Evolutionary conservation across 2,329 filamentous ascomycete genomes (phyloP), one percentile per base, ranked within the genome.

Genomic region (Aspergillus aculeatus): DNA sequence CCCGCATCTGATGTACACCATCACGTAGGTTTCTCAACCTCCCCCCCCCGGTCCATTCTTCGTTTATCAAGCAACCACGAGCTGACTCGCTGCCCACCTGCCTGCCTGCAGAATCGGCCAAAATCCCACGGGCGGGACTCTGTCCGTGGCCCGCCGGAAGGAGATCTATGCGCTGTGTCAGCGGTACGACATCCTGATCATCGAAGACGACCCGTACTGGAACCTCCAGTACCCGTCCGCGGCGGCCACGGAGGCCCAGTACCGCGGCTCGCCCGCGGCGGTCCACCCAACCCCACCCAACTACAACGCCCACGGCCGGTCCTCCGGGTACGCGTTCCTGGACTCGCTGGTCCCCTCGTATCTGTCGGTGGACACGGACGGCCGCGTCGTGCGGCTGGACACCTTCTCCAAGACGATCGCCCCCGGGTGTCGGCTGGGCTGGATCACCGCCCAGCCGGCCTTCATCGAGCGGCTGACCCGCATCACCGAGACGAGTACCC

Each of bases 201-300:
- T 96, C 62, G 94, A 98, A 75, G 94, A 98, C 69, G 93, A 97
- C 63, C 94, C 94, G 5, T 97, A 97, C 79, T 97, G 92, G 91
- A 94, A 95, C 74, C 82, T 98, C 9, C 94, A 97, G 73, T 97
- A 86, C 75, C 91, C 92, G 0, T 90, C 90, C 0, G 88, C 90
- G 0, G 84, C 80, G 35, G 66, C 78, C 9, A 71, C 79, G 55
- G 69, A 76, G 23, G 65, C 71, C 5, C 66, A 68, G 41, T 65
- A 70, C 48, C 69, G 71, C 12, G 69, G 70, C 19, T 57, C 66
- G 10, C 56, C 62, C 38, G 38, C 75, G 69, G 50, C 68, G 66
- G 56, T 73, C 73, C 50, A 68, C 59, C 61, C 68, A 60, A 71
- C 77, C 68, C 69, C 73, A 61, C 71, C 74, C 54, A 76, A 77